Conservation (phyloP, 306 rosid species). For the barrel medic (Medicago truncatula) region MtrunA17r5.0-ANR NC_053046.1:17807501-17808000, state of each 20-base stretch:
- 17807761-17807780: conserved; percentile 79
- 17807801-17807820: conserved; percentile 35
- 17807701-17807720: conserved; percentile 92
- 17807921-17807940: conserved; percentile 98
- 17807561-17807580: not conserved
- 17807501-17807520: conserved; percentile 40
- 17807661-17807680: conserved; percentile 91
- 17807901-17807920: conserved; percentile 96
- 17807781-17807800: conserved; percentile 28
- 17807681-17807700: conserved; percentile 89
- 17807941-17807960: conserved; percentile 95
- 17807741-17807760: conserved; percentile 94
- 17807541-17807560: conserved; percentile 36
- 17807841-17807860: conserved; percentile 3
- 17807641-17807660: conserved; percentile 91
- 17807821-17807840: conserved; percentile 27
- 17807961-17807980: conserved; percentile 84
- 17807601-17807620: conserved; percentile 52
- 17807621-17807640: conserved; percentile 89
- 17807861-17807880: conserved; percentile 41
- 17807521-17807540: conserved; percentile 3
- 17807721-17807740: conserved; percentile 97
- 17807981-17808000: conserved; percentile 98
- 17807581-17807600: conserved; percentile 45
- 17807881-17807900: conserved; percentile 85